A percentile compares a stretch with the other conserved stretches of the same genome.
Conservation (phyloP, 139 green algal genomes). For the Protoeuglena noctilucae region DNA sequence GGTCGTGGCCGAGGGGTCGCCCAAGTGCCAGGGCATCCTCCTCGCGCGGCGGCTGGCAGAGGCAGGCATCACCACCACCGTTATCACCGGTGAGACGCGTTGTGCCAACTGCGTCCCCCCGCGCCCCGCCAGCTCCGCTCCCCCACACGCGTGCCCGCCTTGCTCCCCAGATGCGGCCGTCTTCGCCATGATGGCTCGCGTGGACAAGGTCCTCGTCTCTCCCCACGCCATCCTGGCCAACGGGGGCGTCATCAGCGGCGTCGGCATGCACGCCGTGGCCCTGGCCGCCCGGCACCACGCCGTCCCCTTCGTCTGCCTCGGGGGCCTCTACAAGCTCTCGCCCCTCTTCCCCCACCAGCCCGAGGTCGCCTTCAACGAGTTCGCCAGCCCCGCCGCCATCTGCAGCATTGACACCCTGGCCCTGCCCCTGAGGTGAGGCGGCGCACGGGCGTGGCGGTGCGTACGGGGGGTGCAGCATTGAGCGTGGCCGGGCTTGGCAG, state of each 20-base stretch:
- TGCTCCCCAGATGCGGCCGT: conserved; percentile 69
- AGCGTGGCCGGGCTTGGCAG: too few species aligned
- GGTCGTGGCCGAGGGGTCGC: conserved; percentile 80
- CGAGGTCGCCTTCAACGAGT: conserved; percentile 58
- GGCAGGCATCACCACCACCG: conserved; percentile 61
- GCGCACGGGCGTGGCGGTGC: neutral
- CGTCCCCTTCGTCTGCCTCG: conserved; percentile 80
- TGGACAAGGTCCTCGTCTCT: conserved; percentile 86
- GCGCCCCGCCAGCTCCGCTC: too few species aligned
- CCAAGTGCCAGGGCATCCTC: conserved; percentile 61
- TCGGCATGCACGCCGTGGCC: conserved; percentile 60
- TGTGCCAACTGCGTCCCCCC: too few species aligned
- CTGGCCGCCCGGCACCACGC: conserved; percentile 67
- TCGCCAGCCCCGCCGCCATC: conserved; percentile 14
- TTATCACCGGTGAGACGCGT: too few species aligned
- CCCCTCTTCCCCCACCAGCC: conserved; percentile 83
- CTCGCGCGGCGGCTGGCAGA: conserved; percentile 67
- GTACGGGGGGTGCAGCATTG: too few species aligned
- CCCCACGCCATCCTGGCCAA: conserved; percentile 85
- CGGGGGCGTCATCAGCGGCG: conserved; percentile 69
- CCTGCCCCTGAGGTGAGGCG: conserved; percentile 3
- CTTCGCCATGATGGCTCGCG: conserved; percentile 91
- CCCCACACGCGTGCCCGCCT: too few species aligned
- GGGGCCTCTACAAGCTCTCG: conserved; percentile 81
- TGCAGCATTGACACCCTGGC: conserved; percentile 16